Conservation (phyloP, 2,329 filamentous ascomycete genomes). For the Zymoseptoria ardabiliae region DNA sequence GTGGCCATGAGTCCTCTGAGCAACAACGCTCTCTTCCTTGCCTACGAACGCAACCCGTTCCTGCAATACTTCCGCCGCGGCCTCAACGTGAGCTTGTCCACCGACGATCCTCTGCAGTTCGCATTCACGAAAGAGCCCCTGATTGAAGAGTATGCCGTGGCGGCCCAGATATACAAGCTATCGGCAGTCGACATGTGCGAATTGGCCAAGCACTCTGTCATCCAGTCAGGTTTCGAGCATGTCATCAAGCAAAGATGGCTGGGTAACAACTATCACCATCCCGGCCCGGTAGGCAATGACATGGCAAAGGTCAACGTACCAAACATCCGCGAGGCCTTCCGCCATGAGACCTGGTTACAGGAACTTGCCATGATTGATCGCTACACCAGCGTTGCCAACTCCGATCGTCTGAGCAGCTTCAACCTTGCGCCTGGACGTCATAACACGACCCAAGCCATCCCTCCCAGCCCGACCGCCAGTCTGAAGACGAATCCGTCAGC, state of each 20-base stretch:
- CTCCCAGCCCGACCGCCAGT: slow-evolving; percentile 32
- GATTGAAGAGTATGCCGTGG: slow-evolving; percentile 96
- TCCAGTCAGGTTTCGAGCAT: slow-evolving; percentile 88
- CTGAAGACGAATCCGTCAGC: slow-evolving; percentile 36
- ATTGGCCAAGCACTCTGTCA: slow-evolving; percentile 89
- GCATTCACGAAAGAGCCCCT: slow-evolving; percentile 97
- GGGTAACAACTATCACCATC: slow-evolving; percentile 66
- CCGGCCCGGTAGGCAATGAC: slow-evolving; percentile 77
- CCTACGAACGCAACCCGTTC: slow-evolving; percentile 95
- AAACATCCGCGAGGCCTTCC: slow-evolving; percentile 81
- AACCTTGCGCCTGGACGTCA: slow-evolving; percentile 20
- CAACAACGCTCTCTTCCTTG: slow-evolving; percentile 93
- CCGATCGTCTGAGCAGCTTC: slow-evolving; percentile 20
- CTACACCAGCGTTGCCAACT: slow-evolving; percentile 31
- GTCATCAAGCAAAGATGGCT: slow-evolving; percentile 88
- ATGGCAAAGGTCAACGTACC: slow-evolving; percentile 97
- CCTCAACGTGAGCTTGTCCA: slow-evolving; percentile 90
- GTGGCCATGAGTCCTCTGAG: slow-evolving; percentile 99
- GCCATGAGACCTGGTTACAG: slow-evolving; percentile 75
- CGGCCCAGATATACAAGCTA: slow-evolving; percentile 96
- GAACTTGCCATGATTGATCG: slow-evolving; percentile 66
- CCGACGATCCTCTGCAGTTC: slow-evolving; percentile 94
- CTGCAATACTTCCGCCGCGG: slow-evolving; percentile 91
- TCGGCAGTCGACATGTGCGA: slow-evolving; percentile 98
- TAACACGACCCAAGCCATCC: slow-evolving; percentile 14